Conservation (phyloP, 192 early-diverging fungal genomes). For the Chytriomyces hyalinus region DNA sequence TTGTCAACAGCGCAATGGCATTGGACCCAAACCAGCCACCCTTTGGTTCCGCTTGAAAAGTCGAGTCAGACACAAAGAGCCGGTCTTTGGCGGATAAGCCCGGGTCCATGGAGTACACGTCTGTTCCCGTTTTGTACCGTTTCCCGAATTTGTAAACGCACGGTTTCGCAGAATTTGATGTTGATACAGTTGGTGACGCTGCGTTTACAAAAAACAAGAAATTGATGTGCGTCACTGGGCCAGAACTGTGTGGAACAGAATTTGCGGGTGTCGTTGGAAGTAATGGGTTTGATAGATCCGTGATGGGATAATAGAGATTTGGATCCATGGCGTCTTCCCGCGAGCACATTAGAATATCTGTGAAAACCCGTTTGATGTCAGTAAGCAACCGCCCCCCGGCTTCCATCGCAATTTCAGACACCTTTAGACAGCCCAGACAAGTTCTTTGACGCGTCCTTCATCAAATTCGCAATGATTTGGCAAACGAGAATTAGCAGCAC, state of each 20-base stretch:
- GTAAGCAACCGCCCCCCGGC: not conserved
- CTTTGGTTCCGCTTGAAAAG: constrained; percentile 7
- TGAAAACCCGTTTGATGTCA: not conserved
- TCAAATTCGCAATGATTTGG: constrained; percentile 3
- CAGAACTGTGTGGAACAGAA: not conserved
- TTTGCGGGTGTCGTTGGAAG: constrained; percentile 2
- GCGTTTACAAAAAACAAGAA: constrained; percentile 15
- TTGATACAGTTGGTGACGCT: not conserved
- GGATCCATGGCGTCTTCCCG: not conserved
- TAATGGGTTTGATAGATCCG: not conserved
- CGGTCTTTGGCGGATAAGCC: not conserved
- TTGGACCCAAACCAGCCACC: constrained; percentile 18
- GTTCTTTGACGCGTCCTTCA: constrained; percentile 5
- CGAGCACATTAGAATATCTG: constrained; percentile 30
- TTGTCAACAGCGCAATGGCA: not conserved
- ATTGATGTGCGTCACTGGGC: constrained; percentile 17
- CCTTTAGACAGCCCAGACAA: constrained; percentile 19
- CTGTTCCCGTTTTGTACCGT: not conserved
- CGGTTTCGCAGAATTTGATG: constrained; percentile 12
- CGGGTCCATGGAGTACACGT: not conserved
- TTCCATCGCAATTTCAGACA: not conserved
- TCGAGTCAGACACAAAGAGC: constrained; percentile 7
- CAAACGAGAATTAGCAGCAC: constrained; percentile 1
- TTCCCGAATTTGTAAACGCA: constrained; percentile 30
- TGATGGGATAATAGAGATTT: constrained; percentile 6